phyloP scores from a whole-genome alignment of 2,329 filamentous ascomycete genomes.

The Botrytis pseudocinerea region DNA sequence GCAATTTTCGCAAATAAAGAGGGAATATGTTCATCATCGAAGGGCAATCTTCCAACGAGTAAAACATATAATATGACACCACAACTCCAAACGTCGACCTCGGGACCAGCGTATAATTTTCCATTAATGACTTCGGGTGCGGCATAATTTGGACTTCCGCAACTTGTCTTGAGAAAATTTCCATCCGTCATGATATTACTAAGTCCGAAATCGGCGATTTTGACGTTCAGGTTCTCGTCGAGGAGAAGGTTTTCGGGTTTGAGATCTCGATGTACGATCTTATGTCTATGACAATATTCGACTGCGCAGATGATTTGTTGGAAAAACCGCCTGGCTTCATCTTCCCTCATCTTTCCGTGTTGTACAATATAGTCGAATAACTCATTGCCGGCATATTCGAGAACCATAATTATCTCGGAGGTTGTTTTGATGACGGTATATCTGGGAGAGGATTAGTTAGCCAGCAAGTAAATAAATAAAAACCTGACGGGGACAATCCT shows the following conservation, averaged over 20 bases:
- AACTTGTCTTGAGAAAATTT: slow-evolving; percentile 98
- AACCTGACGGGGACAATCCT: slow-evolving; percentile 40
- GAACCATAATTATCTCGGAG: slow-evolving; percentile 96
- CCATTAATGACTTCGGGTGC: slow-evolving; percentile 97
- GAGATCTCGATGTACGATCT: slow-evolving; percentile 95
- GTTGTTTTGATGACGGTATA: slow-evolving; percentile 96
- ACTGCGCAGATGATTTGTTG: slow-evolving; percentile 99
- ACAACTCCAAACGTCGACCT: slow-evolving; percentile 98
- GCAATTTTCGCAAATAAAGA: slow-evolving; percentile 98
- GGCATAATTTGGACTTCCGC: slow-evolving; percentile 96
- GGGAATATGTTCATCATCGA: slow-evolving; percentile 98
- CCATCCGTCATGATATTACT: slow-evolving; percentile 99
- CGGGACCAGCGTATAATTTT: slow-evolving; percentile 94
- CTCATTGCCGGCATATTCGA: slow-evolving; percentile 95
- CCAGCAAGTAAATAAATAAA: slow-evolving; percentile 6
- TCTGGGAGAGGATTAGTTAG: slow-evolving; percentile 48
- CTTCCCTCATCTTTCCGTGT: slow-evolving; percentile 86
- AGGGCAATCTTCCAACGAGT: slow-evolving; percentile 80
- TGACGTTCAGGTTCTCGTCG: slow-evolving; percentile 94
- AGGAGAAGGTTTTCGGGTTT: slow-evolving; percentile 97
- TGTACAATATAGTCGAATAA: slow-evolving; percentile 98
- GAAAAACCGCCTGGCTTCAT: slow-evolving; percentile 94
- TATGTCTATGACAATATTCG: slow-evolving; percentile 98
- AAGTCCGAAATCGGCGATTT: slow-evolving; percentile 97
- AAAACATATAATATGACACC: slow-evolving; percentile 88